phyloP scores from a whole-genome alignment of 1,139 yeast genomes.

The Taphrina communis region DNA sequence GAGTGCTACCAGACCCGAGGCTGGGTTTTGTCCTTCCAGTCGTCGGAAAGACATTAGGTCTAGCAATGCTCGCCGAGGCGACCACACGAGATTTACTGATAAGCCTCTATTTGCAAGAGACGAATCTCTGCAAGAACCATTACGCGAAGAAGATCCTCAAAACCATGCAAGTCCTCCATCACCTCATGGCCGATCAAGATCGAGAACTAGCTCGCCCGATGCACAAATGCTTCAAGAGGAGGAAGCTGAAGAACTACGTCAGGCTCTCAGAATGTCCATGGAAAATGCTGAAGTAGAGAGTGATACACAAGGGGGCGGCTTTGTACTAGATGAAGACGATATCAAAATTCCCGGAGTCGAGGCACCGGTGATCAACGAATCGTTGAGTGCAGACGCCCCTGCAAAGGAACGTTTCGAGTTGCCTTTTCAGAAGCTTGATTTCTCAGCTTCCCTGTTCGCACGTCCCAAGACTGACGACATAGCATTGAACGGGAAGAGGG shows the following conservation, averaged over 20 bases:
- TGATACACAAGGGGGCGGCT: constrained; percentile 22
- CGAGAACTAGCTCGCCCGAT: neutral
- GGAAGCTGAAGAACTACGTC: constrained; percentile 8
- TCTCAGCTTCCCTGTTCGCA: constrained; percentile 7
- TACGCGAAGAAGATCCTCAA: neutral
- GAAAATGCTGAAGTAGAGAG: neutral
- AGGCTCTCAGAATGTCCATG: constrained; percentile 15
- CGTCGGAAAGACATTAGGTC: constrained; percentile 18
- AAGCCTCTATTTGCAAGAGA: constrained; percentile 11
- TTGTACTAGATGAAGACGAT: constrained; percentile 36
- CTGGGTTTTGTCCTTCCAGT: constrained; percentile 26
- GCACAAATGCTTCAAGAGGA: constrained; percentile 1
- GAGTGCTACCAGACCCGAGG: constrained; percentile 31
- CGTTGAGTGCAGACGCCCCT: neutral
- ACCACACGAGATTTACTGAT: neutral
- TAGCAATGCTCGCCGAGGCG: neutral
- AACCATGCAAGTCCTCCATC: neutral
- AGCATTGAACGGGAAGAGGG: neutral
- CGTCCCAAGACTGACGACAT: neutral
- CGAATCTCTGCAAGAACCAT: constrained; percentile 4
- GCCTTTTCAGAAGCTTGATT: constrained; percentile 20
- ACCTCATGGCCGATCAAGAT: neutral
- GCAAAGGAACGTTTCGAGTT: neutral
- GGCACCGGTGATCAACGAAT: neutral
- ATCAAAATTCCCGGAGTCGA: neutral